Evolutionary conservation across 1,284 basidiomycete genomes (phyloP), one percentile per base, ranked within the genome.

Genomic region (Cystobasidiaceae sp.): DNA sequence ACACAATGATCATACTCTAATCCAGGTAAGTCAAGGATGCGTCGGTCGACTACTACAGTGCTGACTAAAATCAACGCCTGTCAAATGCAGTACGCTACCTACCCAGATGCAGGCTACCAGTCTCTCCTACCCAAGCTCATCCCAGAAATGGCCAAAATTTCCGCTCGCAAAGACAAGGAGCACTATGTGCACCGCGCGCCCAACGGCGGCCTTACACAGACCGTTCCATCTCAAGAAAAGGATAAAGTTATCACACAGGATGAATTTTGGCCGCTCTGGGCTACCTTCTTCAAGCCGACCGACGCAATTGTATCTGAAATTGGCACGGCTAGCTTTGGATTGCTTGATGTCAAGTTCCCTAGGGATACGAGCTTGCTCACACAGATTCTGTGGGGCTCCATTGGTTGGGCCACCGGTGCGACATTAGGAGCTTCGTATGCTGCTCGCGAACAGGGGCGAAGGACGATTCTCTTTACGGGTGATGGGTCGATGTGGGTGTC

Each of bases 301-400:
- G 91, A 73, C 67, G 83, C 93, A 52, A 83, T 94, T 70, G 78
- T 94, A 54, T 57, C 46, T 3, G 67, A 68, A 41, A 68, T 64
- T 27, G 67, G 67, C 17, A 66, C 67, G 19, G 43, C 84, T 1
- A 84, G 81, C 61, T 90, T 90, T 73, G 89, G 88, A 46, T 82
- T 90, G 54, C 75, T 91, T 37, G 87, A 90, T 68, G 82, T 90
- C 19, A 83, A 86, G 0, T 77, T 93, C n/a, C 92, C 92, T 0
- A 80, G 83, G 23, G 80, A 83, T 41, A 79, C 84, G 0, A 77
- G 84, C 2, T 84, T 88, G 66, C 74, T 91, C 45, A 83, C 82
- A 67, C 92, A 93, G 77, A 70, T 91, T 41, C 77, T 93, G 3
- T 93, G 88, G 85, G 89, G 89, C 37, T 86, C 84, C 58, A 94